Evolutionary conservation across 192 early-diverging fungal genomes (phyloP).

Genomic region (Diversispora eburnea): DNA sequence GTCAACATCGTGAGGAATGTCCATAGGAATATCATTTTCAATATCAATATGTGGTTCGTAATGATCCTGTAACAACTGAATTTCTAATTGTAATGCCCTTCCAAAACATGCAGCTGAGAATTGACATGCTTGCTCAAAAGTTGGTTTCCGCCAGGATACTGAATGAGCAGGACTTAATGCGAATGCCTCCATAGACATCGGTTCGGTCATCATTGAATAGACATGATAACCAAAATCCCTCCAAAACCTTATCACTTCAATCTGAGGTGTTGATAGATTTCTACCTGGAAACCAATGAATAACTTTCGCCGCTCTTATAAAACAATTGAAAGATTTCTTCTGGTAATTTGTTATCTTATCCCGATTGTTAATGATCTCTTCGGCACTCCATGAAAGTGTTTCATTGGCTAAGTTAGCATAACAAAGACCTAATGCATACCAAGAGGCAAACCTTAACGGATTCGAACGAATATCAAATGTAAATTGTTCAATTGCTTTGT

Average conservation of each 20-base stretch:
- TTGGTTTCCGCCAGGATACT: slow-evolving; percentile 20
- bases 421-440: slow-evolving; percentile 60
- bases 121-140: slow-evolving; percentile 37
- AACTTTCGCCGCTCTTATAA: slow-evolving; percentile 42
- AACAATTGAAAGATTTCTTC: slow-evolving; percentile 66
- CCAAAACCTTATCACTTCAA: slow-evolving; percentile 41
- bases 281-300: neutral
- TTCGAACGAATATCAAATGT: slow-evolving; percentile 53
- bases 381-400: slow-evolving; percentile 57
- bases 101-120: slow-evolving; percentile 43
- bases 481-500: slow-evolving; percentile 54
- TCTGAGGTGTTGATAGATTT: neutral
- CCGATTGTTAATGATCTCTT: slow-evolving; percentile 49
- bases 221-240: slow-evolving; percentile 49
- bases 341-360: slow-evolving; percentile 56
- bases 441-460: slow-evolving; percentile 55
- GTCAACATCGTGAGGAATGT: neutral
- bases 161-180: neutral
- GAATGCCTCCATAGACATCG: slow-evolving; percentile 54
- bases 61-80: slow-evolving; percentile 7
- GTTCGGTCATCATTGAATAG: slow-evolving; percentile 46
- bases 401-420: slow-evolving; percentile 62
- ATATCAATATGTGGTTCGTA: neutral
- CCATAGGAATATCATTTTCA: neutral
- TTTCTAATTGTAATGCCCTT: slow-evolving; percentile 33